Evolutionary conservation across 2,329 filamentous ascomycete genomes (phyloP).

Genomic region (Teratosphaeria destructans): DNA sequence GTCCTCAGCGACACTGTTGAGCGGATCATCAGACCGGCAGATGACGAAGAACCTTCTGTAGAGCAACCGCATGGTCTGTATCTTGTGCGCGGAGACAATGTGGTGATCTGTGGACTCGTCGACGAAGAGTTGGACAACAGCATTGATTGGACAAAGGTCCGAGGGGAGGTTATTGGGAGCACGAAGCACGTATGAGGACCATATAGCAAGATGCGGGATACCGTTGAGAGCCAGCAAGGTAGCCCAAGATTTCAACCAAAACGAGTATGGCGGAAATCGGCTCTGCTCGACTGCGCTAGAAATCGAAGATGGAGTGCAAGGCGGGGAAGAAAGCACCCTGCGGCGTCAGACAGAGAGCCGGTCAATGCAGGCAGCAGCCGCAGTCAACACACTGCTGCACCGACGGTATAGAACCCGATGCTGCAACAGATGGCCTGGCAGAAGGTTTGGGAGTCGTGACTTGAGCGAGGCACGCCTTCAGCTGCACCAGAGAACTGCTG

Average conservation of each 20-base stretch:
- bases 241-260: neutral
- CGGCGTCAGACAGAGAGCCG: neutral
- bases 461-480: neutral
- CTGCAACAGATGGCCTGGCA: neutral
- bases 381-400: neutral
- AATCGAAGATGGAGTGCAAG: neutral
- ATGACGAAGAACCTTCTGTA: constrained; percentile 71
- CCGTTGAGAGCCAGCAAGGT: neutral
- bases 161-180: constrained; percentile 69
- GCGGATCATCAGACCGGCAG: constrained; percentile 75
- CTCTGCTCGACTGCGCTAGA: neutral
- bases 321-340: neutral
- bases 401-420: neutral
- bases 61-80: constrained; percentile 81
- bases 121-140: constrained; percentile 81
- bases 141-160: constrained; percentile 89
- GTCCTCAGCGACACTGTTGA: constrained; percentile 77
- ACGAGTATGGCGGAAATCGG: neutral
- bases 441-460: neutral
- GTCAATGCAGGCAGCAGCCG: neutral
- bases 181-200: constrained; percentile 62
- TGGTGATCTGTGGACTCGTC: constrained; percentile 78
- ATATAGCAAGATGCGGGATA: neutral
- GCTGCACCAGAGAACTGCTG: neutral
- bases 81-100: constrained; percentile 87